Evolutionary conservation across 2,329 filamentous ascomycete genomes (phyloP), one percentile per base, ranked within the genome.

Genomic region (Pseudogymnoascus sp.): DNA sequence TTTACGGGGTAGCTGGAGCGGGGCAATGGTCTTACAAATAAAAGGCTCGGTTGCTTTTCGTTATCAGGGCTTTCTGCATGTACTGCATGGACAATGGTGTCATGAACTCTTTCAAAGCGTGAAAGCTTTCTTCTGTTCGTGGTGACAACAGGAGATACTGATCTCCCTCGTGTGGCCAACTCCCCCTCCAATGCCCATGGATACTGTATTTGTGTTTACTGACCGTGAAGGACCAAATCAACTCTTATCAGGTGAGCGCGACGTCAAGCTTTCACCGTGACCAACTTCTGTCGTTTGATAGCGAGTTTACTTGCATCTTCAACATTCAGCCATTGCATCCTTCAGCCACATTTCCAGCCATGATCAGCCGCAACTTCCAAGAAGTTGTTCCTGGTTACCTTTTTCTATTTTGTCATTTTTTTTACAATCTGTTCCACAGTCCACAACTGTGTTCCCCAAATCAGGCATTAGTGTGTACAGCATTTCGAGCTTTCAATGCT

Each of bases 51-150:
- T 69, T 72, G 71, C 72, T 73, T 73, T 73, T 69, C 60, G 50
- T 62, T 65, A 35, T 65, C 64, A 70, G 72, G 70, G 68, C 69
- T 74, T 71, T 67, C 68, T 69, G 69, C 71, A 73, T 71, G 62
- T 71, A 68, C 66, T 68, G 69, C 71, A 73, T 68, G 70, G 71
- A 67, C 68, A 69, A 72, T 74, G 72, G 71, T 69, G 71, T 72
- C 71, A 74, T 72, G 64, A 65, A 35, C 36, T 61, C 42, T 62
- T 53, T 62, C 42, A 44, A 62, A 44, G 61, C 61, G 61, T 61
- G 50, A 57, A 57, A 33, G 50, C 50, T 26, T 53, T 31, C 50
- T 57, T 57, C 50, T 57, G 50, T 57, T 57, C 28, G 28, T 57
- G 28, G 50, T 57, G 50, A 57, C 50, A 57, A 57, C 50, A 57